These are phyloP conservation scores for Prosopis cineraria DNA, from an alignment of 306 rosid species.

Conservation along the genomic window DNA sequence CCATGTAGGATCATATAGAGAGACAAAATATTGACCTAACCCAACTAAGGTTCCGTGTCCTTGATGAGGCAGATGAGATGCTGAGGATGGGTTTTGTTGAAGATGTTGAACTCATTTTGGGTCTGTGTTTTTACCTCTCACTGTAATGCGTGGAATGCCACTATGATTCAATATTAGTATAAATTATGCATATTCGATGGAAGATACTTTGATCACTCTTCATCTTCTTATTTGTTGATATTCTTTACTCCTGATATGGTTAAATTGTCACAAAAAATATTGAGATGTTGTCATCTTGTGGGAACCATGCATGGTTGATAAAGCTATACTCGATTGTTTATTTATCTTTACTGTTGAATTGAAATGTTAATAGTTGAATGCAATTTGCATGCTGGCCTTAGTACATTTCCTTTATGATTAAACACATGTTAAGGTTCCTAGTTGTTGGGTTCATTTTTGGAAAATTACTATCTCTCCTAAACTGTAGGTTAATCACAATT, in stretches of 20 bases:
- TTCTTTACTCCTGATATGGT: conserved; percentile 3
- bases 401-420: neutral
- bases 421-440: neutral
- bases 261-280: neutral
- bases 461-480: too few relatives aligned
- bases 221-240: neutral
- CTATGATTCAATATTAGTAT: neutral
- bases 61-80: conserved; percentile 98
- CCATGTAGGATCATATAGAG: conserved; percentile 83
- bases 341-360: neutral
- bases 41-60: conserved; percentile 77
- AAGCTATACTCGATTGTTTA: neutral
- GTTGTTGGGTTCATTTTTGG: too few relatives aligned
- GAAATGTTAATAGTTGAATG: neutral
- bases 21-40: conserved; percentile 68
- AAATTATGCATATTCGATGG: neutral
- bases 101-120: conserved; percentile 90
- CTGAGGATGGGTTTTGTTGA: conserved; percentile 88
- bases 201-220: neutral
- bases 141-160: neutral
- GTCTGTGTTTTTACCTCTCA: conserved; percentile 36
- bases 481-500: too few relatives aligned
- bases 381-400: neutral
- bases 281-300: neutral
- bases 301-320: conserved; percentile 3